Base-by-base conservation (phyloP, 2,329 filamentous ascomycete genomes). In the Rasamsonia emersonii region DNA sequence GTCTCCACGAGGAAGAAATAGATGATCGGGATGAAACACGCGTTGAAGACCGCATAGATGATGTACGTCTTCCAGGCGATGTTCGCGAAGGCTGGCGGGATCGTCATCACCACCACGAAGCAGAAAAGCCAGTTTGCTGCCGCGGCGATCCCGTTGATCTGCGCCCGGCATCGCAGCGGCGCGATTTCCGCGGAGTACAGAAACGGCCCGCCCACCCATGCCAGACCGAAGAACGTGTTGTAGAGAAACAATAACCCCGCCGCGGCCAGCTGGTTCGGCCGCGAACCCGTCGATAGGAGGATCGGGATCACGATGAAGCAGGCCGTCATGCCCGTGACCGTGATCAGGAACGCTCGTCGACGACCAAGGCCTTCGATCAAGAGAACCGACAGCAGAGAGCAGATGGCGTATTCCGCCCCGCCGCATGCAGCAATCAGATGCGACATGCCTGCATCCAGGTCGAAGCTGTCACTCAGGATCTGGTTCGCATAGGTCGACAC, bases 231-330 rank as follows among this genome's bases (percentile, higher is more conserved):
- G 9, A 54, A 50, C 5, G 53, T 58, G 16, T 62, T 53, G 32
- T 59, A 62, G 5, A 63, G 39, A 34, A 64, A 65, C 3, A 61
- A 50, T 52, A 65, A 59, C 1, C 49, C 56, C 0, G 59, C 54
- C 0, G 63, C 63, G 3, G 50, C 61, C 8, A 61, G 59, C 24
- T 26, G 11, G 5, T 5, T 26, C 5, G 24, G 11, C n/a, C 24
- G 15, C 15, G 6, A 26, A 11, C 24, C n/a, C n/a, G n/a, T n/a
- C n/a, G n/a, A n/a, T n/a, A n/a, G n/a, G n/a, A n/a, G n/a, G n/a
- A n/a, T 15, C 37, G 34, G 21, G 24, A 41, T 36, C 28, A 38
- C 15, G 26, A 28, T 30, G 19, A 43, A 39, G 18, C 29, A 40
- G 24, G 24, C 25, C 9, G 26, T 16, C 34, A 40, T 40, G 18